Percentiles rank a stretch among this genome's conserved stretches.
These are phyloP conservation scores for Dipteronia sinensis DNA, from an alignment of 345 rosid species.

Conservation along the genomic window DNA sequence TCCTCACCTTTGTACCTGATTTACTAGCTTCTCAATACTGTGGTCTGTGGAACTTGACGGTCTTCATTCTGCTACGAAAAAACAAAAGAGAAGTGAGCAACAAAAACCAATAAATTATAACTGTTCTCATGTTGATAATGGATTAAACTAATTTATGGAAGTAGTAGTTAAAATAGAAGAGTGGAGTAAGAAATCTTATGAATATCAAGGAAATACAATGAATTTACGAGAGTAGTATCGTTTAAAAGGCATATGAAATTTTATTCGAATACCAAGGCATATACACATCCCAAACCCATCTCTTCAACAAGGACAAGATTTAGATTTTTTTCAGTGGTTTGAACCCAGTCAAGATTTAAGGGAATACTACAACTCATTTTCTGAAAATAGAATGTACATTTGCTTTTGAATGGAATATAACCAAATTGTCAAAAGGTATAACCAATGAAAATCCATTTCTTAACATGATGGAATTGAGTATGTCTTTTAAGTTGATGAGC, in stretches of 20 bases:
- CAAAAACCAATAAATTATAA: no score
- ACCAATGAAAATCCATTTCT: neutral
- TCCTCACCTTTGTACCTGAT: no score
- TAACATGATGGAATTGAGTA: neutral
- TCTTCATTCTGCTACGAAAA: no score
- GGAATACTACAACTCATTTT: neutral
- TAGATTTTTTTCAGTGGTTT: neutral
- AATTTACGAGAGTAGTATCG: neutral
- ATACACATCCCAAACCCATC: neutral
- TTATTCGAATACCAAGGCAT: neutral
- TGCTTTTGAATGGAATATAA: neutral
- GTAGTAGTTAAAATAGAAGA: neutral
- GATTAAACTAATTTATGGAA: neutral
- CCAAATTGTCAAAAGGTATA: neutral
- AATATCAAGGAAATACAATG: neutral
- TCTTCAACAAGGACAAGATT: neutral
- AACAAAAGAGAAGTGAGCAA: no score
- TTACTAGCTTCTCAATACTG: no score
- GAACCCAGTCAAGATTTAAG: neutral
- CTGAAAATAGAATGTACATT: neutral
- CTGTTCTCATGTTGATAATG: no score
- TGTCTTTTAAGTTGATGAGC: neutral
- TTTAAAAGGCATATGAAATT: neutral
- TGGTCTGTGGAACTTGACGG: no score
- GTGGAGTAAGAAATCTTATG: neutral